Conservation (phyloP, 768 basidiomycete species). For the Megacollybia marginata region DNA sequence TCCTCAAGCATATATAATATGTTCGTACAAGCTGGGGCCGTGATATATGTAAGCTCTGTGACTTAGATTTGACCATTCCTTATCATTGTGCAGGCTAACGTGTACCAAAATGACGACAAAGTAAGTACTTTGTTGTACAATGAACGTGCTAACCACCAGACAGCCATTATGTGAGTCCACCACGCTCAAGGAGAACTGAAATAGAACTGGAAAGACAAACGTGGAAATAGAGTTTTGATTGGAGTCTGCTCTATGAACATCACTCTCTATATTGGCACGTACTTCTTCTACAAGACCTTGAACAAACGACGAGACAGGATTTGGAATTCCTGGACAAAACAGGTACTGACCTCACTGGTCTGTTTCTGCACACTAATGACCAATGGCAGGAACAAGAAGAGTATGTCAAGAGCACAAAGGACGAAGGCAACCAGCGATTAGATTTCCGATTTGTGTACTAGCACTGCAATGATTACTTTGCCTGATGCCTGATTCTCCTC, state of each 20-base stretch:
- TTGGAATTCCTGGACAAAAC: conserved; percentile 42
- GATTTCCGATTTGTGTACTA: conserved; percentile 61
- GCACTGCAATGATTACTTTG: conserved; percentile 3
- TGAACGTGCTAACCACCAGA: neutral
- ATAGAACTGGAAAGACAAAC: conserved; percentile 34
- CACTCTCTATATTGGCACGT: conserved; percentile 39
- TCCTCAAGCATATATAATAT: conserved; percentile 48
- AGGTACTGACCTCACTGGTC: conserved; percentile 24
- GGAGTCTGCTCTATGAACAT: conserved; percentile 50
- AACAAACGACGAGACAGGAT: conserved; percentile 41
- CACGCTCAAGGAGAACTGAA: too few relatives aligned
- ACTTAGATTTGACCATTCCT: neutral
- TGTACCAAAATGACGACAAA: conserved; percentile 47
- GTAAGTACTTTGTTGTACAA: conserved; percentile 10
- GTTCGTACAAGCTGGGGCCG: conserved; percentile 51
- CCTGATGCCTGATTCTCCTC: conserved; percentile 31
- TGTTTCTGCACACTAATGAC: neutral
- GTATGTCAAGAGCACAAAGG: conserved; percentile 55
- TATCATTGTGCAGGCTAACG: conserved; percentile 33
- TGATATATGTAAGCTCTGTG: conserved; percentile 32
- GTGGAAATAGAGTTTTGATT: conserved; percentile 51
- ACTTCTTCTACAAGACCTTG: conserved; percentile 46
- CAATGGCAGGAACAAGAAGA: conserved; percentile 39
- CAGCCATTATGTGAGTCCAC: conserved; percentile 26
- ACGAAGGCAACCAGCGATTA: conserved; percentile 50